A percentile compares a stretch with the other conserved stretches of the same genome.
Evolutionary conservation across 164 flowering plant species (phyloP).

Genomic region (Piper longum): DNA sequence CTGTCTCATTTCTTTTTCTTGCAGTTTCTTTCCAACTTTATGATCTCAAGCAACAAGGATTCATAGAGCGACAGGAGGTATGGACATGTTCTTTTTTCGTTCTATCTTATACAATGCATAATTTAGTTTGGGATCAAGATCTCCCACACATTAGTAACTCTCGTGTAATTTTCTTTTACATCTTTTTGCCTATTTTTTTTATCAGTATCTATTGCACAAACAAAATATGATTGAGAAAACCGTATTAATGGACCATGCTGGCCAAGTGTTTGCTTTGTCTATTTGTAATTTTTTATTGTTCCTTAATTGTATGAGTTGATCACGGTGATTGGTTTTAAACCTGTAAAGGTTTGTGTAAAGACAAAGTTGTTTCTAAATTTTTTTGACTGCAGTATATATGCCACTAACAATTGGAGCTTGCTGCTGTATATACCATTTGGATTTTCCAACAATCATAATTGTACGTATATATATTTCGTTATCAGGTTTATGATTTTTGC

Average conservation of each 20-base stretch:
- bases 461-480: no score
- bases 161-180: not conserved
- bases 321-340: no score
- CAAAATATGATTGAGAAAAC: not conserved
- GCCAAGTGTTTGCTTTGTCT: not conserved
- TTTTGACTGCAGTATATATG: no score
- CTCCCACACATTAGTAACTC: no score
- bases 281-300: no score
- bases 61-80: conserved; percentile 53
- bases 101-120: not conserved
- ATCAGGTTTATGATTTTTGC: not conserved
- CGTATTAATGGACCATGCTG: not conserved
- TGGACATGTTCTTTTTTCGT: not conserved
- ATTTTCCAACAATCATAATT: not conserved
- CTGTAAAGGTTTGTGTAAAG: no score
- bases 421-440: not conserved
- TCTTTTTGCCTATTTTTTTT: no score
- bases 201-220: no score
- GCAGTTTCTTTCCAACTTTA: conserved; percentile 50
- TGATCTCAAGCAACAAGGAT: conserved; percentile 53
- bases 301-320: no score
- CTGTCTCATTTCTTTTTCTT: conserved; percentile 3
- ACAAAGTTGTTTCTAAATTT: no score
- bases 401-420: not conserved
- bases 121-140: not conserved